phyloP scores from a whole-genome alignment of 768 basidiomycete genomes.

The Leccinum longicurvipes region DNA sequence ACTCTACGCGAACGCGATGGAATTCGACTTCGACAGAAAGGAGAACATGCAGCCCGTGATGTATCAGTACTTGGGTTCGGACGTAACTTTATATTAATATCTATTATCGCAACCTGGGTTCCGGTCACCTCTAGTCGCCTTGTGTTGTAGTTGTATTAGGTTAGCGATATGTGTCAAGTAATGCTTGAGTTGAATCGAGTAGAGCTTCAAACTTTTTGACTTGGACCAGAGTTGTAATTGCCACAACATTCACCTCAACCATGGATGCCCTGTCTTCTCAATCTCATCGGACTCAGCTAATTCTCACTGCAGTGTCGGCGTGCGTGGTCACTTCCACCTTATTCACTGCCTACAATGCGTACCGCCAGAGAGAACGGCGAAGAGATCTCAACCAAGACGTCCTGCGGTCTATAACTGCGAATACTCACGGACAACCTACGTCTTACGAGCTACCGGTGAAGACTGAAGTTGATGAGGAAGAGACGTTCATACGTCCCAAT shows the following conservation, averaged over 20 bases:
- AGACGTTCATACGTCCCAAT: conserved; percentile 16
- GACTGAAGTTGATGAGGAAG: conserved; percentile 9
- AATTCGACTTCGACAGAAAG: neutral
- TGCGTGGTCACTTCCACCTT: conserved; percentile 58
- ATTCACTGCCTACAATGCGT: conserved; percentile 55
- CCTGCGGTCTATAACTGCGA: conserved; percentile 42
- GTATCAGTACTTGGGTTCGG: conserved; percentile 19
- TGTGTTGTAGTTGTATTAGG: neutral
- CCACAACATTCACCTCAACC: neutral
- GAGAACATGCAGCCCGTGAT: conserved; percentile 8
- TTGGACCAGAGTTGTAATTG: neutral
- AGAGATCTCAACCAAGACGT: conserved; percentile 57
- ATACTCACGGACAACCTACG: conserved; percentile 8
- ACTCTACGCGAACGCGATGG: neutral
- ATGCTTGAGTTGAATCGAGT: neutral
- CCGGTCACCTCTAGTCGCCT: conserved; percentile 1
- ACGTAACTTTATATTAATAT: conserved; percentile 29
- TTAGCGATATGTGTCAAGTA: conserved; percentile 6
- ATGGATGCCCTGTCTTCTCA: conserved; percentile 29
- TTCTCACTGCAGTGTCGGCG: conserved; percentile 61
- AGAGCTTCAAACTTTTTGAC: neutral
- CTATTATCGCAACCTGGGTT: conserved; percentile 19
- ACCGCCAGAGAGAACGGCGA: conserved; percentile 46
- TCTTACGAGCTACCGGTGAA: neutral
- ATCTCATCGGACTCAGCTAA: conserved; percentile 62